Evolutionary conservation across 441 rosid genomes (phyloP), one percentile per base, ranked within the genome.

Genomic region (Corymbia citriodora): DNA sequence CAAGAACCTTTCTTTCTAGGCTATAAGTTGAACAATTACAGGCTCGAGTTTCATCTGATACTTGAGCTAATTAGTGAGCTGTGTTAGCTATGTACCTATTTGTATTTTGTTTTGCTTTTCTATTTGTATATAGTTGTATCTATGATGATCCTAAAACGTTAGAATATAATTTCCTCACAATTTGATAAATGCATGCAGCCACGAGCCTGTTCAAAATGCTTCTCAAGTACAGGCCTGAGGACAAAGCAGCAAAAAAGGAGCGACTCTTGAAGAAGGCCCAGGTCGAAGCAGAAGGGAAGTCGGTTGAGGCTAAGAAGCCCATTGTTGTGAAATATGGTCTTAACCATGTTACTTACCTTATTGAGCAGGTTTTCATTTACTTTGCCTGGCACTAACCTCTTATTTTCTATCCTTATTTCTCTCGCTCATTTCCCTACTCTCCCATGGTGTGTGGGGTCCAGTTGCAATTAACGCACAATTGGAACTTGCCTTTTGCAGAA

Each of bases 141-240:
- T 12, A 79, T 40, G 85, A 79, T 0, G n/a, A 40, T 48, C 50
- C 49, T 79, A 40, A 23, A 79, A 40, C 50, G 49, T 21, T 21
- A 12, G 85, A 79, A 23, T 40, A 40, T 79, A 25, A 79, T 79
- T 79, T 14, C n/a, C 52, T 17, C 23, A 40, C 85, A 21, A 48
- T 40, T 45, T 23, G n/a, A 23, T 40, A 74, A 79, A 79, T 79
- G 23, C 18, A 48, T 92, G 92, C 95, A 97, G 98, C 98, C 25
- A 93, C 97, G 17, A 94, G 55, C 87, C 93, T 97, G 53, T 97
- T 97, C 92, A 97, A 96, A 96, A 59, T 97, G 92, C 94, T 96
- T 57, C 94, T 97, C 55, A 97, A 97, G 94, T 97, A 97, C 86
- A 95, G 99, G 90, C 99, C 99, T 19, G 99, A 97, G 92, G 99